phyloP scores from a whole-genome alignment of 331 rosid species.

The Prunus yedoensis region DNA sequence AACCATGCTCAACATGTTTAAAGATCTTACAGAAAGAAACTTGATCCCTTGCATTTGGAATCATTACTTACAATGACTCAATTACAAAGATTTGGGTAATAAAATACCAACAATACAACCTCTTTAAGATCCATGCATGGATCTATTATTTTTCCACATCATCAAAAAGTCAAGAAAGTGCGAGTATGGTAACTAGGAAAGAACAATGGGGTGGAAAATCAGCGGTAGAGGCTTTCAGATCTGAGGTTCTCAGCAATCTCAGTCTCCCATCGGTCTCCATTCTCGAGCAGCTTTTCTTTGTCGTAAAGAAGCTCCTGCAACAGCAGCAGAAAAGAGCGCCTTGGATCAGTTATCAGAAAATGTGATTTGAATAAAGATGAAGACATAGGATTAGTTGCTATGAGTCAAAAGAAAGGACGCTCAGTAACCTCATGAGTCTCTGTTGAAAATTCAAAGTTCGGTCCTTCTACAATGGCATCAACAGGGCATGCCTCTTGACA shows the following conservation, averaged over 20 bases:
- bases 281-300: constrained; percentile 97
- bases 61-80: constrained; percentile 3
- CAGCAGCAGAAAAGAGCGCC: not conserved
- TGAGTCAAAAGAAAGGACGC: constrained; percentile 9
- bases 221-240: constrained; percentile 97
- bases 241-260: constrained; percentile 97
- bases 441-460: constrained; percentile 89
- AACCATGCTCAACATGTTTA: not conserved
- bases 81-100: not conserved
- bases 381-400: constrained; percentile 11
- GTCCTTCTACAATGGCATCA: constrained; percentile 99
- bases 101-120: constrained; percentile 9
- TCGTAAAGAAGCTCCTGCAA: constrained; percentile 94
- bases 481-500: constrained; percentile 99
- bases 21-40: not conserved
- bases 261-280: constrained; percentile 98
- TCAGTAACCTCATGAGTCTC: constrained; percentile 93
- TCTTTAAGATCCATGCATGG: constrained; percentile 19
- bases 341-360: constrained; percentile 1
- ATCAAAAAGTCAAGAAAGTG: constrained; percentile 17
- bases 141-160: constrained; percentile 35
- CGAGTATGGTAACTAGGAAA: constrained; percentile 13
- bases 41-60: constrained; percentile 3
- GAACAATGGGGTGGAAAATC: constrained; percentile 30
- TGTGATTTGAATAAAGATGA: not conserved